These are phyloP conservation scores for Penicillium soppii DNA, from an alignment of 495 filamentous ascomycete species.

Conservation along the genomic window DNA sequence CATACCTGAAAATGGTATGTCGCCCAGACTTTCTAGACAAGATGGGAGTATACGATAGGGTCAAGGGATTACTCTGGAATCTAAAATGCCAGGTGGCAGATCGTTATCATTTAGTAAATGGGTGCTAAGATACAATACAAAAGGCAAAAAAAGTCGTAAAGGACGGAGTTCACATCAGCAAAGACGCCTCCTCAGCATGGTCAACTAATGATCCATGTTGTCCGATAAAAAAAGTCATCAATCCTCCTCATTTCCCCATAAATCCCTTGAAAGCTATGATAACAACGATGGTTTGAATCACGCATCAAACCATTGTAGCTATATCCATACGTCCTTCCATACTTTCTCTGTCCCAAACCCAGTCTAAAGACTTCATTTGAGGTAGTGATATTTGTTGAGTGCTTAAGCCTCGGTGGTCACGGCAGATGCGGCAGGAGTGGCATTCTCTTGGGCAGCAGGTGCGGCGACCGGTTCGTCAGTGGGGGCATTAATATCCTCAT, in stretches of 20 bases:
- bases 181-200: conserved; percentile 24
- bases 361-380: conserved; percentile 24
- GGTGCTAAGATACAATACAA: conserved; percentile 50
- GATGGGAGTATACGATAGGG: background rate
- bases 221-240: conserved; percentile 22
- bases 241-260: conserved; percentile 14
- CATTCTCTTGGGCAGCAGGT: conserved; percentile 46
- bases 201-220: conserved; percentile 20
- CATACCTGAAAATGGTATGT: no score
- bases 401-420: conserved; percentile 35
- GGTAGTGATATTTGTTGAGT: conserved; percentile 16
- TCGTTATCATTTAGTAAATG: conserved; percentile 43
- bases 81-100: conserved; percentile 13
- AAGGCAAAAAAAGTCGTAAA: conserved; percentile 45
- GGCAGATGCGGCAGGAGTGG: conserved; percentile 18
- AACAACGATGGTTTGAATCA: conserved; percentile 3
- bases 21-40: no score
- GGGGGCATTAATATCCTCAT: conserved; percentile 71
- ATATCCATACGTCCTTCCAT: conserved; percentile 15
- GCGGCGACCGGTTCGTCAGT: conserved; percentile 30
- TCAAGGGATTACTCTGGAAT: background rate
- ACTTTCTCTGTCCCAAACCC: conserved; percentile 1
- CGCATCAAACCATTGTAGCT: conserved; percentile 8
- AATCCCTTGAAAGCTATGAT: conserved; percentile 18
- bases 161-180: conserved; percentile 24